Base-by-base conservation (phyloP, 139 green algal genomes). In the Chlorella ohadii region DNA sequence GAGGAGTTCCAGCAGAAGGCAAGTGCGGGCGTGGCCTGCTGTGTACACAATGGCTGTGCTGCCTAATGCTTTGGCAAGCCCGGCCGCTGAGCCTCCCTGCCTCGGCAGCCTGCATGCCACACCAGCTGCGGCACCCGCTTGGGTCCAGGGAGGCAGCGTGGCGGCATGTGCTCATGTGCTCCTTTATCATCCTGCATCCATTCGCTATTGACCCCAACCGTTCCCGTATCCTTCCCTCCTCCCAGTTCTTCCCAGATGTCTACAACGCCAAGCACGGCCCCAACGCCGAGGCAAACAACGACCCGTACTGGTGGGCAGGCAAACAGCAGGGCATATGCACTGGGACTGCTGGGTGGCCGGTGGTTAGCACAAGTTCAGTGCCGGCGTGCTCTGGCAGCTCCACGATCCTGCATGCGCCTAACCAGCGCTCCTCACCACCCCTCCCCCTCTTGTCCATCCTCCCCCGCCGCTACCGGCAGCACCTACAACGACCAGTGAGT, bases 11-110 rank as follows among this genome's bases (percentile, higher is more conserved):
- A 93, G 38, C 11, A 86, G 16, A 86, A 89, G 67, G 70, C 36
- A 28, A 36, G 70, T 27, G 2, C 13, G 2, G n/a, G n/a, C 36
- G 19, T 27, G 31, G 36, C 11, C 44, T 55, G 44, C 44, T 94
- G 93, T 56, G 92, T 92, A 73, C 90, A 88, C 12, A 56, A 59
- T 3, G 2, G 22, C n/a, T n/a, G n/a, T n/a, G n/a, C n/a, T n/a
- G n/a, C n/a, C n/a, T n/a, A n/a, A n/a, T n/a, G n/a, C n/a, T n/a
- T n/a, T n/a, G n/a, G n/a, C n/a, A n/a, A n/a, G n/a, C n/a, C n/a
- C n/a, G n/a, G n/a, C n/a, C n/a, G n/a, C n/a, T n/a, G n/a, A n/a
- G n/a, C n/a, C n/a, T n/a, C n/a, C n/a, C n/a, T n/a, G n/a, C n/a
- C n/a, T n/a, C n/a, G n/a, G n/a, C n/a, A n/a, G n/a, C n/a, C n/a